Base-by-base conservation (phyloP, 176 grass and related monocot genomes). In the Carex parvula region DNA sequence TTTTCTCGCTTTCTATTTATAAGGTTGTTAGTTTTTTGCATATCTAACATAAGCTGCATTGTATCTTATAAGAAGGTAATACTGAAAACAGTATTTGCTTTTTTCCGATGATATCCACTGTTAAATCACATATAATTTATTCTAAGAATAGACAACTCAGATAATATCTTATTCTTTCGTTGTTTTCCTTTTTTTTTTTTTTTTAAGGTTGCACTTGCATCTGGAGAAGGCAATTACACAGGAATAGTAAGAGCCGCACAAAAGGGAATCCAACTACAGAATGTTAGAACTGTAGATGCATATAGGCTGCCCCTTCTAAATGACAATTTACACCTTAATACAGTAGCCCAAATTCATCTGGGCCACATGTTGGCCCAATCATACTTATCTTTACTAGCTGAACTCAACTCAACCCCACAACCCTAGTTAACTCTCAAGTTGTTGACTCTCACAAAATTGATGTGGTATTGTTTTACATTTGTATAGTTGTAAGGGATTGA, bases 211-310 rank as follows among this genome's bases (percentile, higher is more conserved):
- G 93, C 89, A 50, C 84, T 98, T 85, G 93, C 96, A 85, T 98
- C 96, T 77, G 96, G 93, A 60, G 96, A 98, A 78, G 96, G 96
- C 6, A 93, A 91, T 73, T 93, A 90, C 86, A 95, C 88, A 7
- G 89, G 87, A 44, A 89, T 81, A 41, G 93, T 95, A 2, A 95
- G 96, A 75, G 84, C 90, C 12, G 91, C 89, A 56, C 93, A 98
- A 84, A 93, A 79, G 84, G 89, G 68, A 24, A 85, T 98, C 26
- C 79, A 85, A 18, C 76, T 98, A 76, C 81, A 88, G 12, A 93
- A 95, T 61, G 93, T 95, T 16, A 32, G 79, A 55, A 90, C 84
- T 63, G 96, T 98, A 15, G 96, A 98, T 60, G 93, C 91, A 3
- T 86, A 88, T 86, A 89, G 91, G 16, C 75, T 95, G 71, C 91